Conservation (phyloP, 176 grass and related monocot species). For the Eleusine indica region DNA sequence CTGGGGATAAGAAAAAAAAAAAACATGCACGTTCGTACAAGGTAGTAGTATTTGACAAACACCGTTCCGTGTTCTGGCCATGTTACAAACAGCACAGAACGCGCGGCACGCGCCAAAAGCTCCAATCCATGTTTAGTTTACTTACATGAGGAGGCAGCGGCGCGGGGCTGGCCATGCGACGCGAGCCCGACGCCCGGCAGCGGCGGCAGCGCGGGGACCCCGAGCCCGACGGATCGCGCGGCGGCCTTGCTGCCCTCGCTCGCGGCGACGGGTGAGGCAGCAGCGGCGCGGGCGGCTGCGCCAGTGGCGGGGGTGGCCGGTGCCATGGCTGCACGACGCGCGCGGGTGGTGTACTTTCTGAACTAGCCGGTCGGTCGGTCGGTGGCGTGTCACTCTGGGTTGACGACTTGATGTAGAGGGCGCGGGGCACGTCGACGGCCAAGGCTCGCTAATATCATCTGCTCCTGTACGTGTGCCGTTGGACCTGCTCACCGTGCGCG, state of each 20-base stretch:
- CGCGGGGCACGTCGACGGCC: conserved; percentile 14
- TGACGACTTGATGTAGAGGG: conserved; percentile 5
- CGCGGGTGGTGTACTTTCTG: background rate
- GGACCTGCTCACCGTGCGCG: background rate
- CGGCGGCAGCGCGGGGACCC: conserved; percentile 58
- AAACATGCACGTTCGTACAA: background rate
- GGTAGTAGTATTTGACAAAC: background rate
- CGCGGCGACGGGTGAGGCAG: conserved; percentile 28
- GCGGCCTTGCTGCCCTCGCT: conserved; percentile 47
- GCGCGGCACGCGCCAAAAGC: background rate
- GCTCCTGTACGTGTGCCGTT: background rate
- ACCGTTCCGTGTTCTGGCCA: background rate
- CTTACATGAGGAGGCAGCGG: conserved; percentile 64
- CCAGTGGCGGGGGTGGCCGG: conserved; percentile 51
- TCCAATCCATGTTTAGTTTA: background rate
- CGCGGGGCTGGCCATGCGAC: conserved; percentile 52
- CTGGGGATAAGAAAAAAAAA: conserved; percentile 21
- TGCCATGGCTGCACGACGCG: conserved; percentile 32
- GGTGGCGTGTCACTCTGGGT: background rate
- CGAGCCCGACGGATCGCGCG: conserved; percentile 48
- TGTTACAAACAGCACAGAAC: background rate
- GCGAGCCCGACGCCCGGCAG: conserved; percentile 49
- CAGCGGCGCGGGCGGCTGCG: background rate
- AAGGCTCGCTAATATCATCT: conserved; percentile 16
- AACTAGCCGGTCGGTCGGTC: background rate